Conservation (phyloP, 441 rosid genomes). For the Jatropha podagrica region DNA sequence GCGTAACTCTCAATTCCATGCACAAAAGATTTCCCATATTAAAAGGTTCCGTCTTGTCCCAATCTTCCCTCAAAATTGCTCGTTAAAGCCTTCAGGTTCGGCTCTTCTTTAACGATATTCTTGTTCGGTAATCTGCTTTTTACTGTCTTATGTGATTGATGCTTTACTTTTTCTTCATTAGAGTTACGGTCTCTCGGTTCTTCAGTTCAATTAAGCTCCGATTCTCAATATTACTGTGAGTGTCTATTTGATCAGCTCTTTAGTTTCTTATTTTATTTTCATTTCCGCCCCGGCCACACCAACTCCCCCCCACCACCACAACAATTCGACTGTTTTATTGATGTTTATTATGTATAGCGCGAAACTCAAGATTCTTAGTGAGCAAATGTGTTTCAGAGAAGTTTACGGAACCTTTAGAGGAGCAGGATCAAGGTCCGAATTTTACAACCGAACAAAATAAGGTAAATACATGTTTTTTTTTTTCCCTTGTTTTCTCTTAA, state of each 20-base stretch:
- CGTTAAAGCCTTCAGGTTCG: slow-evolving; percentile 7
- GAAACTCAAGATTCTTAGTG: slow-evolving; percentile 31
- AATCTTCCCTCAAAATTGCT: slow-evolving; percentile 12
- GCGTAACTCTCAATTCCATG: slow-evolving; percentile 7
- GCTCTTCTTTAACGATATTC: not conserved
- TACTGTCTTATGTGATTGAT: not conserved
- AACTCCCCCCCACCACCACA: no score
- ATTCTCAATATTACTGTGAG: slow-evolving; percentile 24
- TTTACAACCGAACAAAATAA: slow-evolving; percentile 23
- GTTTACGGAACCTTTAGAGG: slow-evolving; percentile 37
- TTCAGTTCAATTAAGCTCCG: slow-evolving; percentile 11
- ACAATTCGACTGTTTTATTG: not conserved
- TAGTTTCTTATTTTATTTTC: not conserved
- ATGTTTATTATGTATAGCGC: slow-evolving; percentile 9
- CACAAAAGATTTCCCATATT: not conserved
- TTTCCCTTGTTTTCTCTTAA: not conserved
- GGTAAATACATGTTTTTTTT: slow-evolving; percentile 26
- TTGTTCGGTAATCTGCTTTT: not conserved
- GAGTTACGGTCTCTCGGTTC: slow-evolving; percentile 14
- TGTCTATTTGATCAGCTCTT: not conserved
- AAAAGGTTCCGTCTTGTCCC: not conserved
- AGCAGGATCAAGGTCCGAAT: slow-evolving; percentile 24
- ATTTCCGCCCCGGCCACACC: not conserved
- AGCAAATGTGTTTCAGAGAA: slow-evolving; percentile 34
- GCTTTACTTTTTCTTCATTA: not conserved